phyloP scores from a whole-genome alignment of 805 yeast genomes.

The Priceomyces carsonii region DNA sequence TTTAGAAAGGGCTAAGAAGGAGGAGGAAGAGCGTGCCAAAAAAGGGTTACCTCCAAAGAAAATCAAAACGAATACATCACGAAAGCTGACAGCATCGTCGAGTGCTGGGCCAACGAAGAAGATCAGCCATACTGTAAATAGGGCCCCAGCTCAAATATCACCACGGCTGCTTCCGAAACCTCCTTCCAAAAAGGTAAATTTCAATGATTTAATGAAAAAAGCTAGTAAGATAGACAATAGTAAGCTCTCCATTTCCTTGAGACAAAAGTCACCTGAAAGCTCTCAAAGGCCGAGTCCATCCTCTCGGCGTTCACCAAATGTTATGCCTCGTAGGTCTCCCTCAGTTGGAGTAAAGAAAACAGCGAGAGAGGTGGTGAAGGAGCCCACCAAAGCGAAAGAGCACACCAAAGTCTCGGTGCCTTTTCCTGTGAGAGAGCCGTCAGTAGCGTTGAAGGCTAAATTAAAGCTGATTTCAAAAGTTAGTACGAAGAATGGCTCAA shows the following conservation, averaged over 20 bases:
- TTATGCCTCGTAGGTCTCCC: conserved; percentile 4
- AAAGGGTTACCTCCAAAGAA: conserved; percentile 32
- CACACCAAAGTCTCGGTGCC: conserved; percentile 20
- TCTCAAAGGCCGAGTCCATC: background rate
- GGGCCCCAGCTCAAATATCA: too few species aligned
- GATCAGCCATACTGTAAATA: too few species aligned
- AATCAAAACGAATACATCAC: conserved; percentile 12
- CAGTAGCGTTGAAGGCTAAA: conserved; percentile 51
- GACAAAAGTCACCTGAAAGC: conserved; percentile 41
- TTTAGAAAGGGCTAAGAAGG: conserved; percentile 49
- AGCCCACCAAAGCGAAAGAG: conserved; percentile 1
- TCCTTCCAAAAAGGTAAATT: conserved; percentile 51
- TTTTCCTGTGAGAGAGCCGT: conserved; percentile 56
- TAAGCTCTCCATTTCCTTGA: conserved; percentile 36
- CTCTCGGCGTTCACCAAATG: too few species aligned
- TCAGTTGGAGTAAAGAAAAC: background rate
- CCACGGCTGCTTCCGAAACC: conserved; percentile 8
- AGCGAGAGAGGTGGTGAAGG: background rate
- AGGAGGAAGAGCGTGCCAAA: conserved; percentile 31
- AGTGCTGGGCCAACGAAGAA: conserved; percentile 6
- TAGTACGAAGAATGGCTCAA: too few species aligned
- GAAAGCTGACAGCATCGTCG: conserved; percentile 9
- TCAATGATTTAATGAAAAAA: conserved; percentile 67
- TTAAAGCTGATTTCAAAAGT: conserved; percentile 28
- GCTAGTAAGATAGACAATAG: conserved; percentile 59